A percentile compares a stretch with the other conserved stretches of the same genome.
phyloP scores from a whole-genome alignment of 1,139 yeast genomes.

The Candida sp. region DNA sequence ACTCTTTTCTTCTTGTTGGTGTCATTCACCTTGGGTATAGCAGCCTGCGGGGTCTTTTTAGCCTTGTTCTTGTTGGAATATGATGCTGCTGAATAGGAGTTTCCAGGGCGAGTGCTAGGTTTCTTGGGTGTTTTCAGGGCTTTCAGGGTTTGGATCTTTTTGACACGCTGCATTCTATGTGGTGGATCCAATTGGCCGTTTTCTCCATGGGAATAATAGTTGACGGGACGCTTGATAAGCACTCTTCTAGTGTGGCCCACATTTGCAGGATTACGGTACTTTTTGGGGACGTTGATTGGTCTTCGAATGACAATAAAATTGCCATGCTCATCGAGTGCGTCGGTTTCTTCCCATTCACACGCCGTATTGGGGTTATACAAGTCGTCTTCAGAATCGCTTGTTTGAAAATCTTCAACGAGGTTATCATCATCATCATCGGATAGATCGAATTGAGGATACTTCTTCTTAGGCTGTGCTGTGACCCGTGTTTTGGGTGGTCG shows the following conservation, averaged over 20 bases:
- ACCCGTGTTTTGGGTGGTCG: neutral
- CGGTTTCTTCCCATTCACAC: slow-evolving; percentile 31
- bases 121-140: neutral
- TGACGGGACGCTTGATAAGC: slow-evolving; percentile 17
- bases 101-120: neutral
- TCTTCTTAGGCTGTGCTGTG: neutral
- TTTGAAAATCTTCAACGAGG: neutral
- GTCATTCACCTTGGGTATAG: neutral
- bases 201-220: slow-evolving; percentile 1
- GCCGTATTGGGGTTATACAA: slow-evolving; percentile 16
- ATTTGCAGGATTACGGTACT: slow-evolving; percentile 17
- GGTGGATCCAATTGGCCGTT: neutral
- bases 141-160: slow-evolving; percentile 1
- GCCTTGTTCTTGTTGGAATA: neutral
- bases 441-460: neutral
- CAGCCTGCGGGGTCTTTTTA: neutral
- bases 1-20: slow-evolving; percentile 1
- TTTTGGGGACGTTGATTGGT: slow-evolving; percentile 24
- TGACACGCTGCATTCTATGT: slow-evolving; percentile 4
- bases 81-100: neutral
- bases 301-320: slow-evolving; percentile 23
- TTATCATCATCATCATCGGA: neutral
- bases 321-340: slow-evolving; percentile 23
- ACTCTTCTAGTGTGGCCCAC: slow-evolving; percentile 19
- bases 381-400: slow-evolving; percentile 9